Base-by-base conservation (phyloP, 352 stramenopile genomes). In the Stramenopiles sp. region DNA sequence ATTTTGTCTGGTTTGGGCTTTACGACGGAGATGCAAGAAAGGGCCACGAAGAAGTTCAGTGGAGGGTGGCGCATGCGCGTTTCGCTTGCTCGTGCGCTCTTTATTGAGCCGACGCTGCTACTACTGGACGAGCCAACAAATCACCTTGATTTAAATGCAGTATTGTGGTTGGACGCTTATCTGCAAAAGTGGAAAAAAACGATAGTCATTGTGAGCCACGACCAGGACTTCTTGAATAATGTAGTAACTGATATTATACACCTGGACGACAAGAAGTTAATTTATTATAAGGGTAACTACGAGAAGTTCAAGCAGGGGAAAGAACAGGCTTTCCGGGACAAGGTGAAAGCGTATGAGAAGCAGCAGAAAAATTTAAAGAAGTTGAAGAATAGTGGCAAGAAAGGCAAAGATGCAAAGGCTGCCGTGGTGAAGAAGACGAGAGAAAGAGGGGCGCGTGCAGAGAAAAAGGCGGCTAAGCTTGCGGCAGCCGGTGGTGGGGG, bases 91-190 rank as follows among this genome's bases (percentile, higher is more conserved):
- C 89, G 94, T 85, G 96, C 96, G 80, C 85, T 99, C 39, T 98
- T 99, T 85, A 96, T 99, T 86, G 90, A 97, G 86, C 94, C 94
- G 30, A 96, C 91, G 33, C 86, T 97, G 82, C 84, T 97, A 83
- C 84, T 98, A 82, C 87, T 98, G 1, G 93, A 98, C 88, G 93
- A 98, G 86, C 94, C 94, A 14, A 98, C 94, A 31, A 97, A 96
- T 84, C 91, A 95, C 84, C 89, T 97, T 84, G 95, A 98, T 85
- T 97, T 98, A 92, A 93, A 98, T 86, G 95, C 95, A 55, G 95
- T 98, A 22, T 95, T 98, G 80, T 99, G 96, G 96, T 88, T 99
- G 1, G 96, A 98, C 85, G 93, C 98, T 87, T 99, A 98, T 85
- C 85, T 99, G 44, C 89, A 90, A 76, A 94, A 92, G 85, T 98